Base-by-base conservation (phyloP, 345 rosid genomes). In the Eucalyptus shirleyi region DNA sequence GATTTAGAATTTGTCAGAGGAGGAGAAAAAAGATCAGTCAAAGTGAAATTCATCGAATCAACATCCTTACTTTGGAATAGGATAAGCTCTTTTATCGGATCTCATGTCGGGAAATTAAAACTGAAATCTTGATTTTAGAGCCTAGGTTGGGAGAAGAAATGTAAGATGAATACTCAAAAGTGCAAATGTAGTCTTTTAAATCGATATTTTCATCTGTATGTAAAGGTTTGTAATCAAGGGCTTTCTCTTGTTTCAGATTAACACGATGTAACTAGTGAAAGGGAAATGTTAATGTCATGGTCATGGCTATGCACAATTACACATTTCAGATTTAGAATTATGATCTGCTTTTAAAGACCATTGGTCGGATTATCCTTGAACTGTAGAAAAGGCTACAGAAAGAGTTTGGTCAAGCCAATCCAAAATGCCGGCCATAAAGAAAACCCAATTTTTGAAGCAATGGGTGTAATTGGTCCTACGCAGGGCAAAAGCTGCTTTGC, bases 1-100 rank as follows among this genome's bases (percentile, higher is more conserved):
- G 95, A 94, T 72, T 55, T 98, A 51, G 99, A 96, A 92, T 98
- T 97, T 88, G 91, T 90, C 4, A 94, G 99, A 93, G 94, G 92
- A 88, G 96, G 95, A 56, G 90, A 92, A 34, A 95, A 91, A 65
- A 98, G 93, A 90, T 89, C 94, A 37, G 96, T 95, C 40, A 90
- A 37, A 6, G 94, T 98, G 37, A 91, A 86, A 91, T 89, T 95
- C 67, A 91, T 94, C 7, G 98, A 95, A 15, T 91, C 97, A 21
- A 92, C 53, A 49, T 91, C 92, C 90, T 90, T 97, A 40, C 86
- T 93, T 18, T 96, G 99, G 99, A 88, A 88, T 59, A 88, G 56
- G 88, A 88, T 98, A 49, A 87, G 91, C 88, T 95, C 95, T 56
- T 90, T 90, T 26, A 15, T 95, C 2, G 88, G 47, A 50, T 92